Percentiles rank a stretch among this genome's conserved stretches.
Conservation (phyloP, 306 rosid genomes). For the Coriaria nepalensis region DNA sequence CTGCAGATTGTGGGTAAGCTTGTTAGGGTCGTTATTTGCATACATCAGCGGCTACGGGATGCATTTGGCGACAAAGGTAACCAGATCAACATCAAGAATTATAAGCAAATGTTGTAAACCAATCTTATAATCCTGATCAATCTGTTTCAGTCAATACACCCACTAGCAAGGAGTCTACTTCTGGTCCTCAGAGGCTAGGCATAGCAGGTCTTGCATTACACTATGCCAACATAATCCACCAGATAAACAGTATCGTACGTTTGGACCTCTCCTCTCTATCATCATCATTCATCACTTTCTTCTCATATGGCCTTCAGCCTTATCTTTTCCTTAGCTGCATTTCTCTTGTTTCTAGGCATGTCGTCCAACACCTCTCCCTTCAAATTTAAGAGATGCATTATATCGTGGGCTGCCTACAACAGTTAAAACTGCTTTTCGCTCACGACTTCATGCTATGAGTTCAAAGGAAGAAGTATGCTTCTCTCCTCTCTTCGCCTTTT, state of each 20-base stretch:
- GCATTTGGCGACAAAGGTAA: slow-evolving; percentile 57
- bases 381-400: slow-evolving; percentile 66
- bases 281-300: not conserved
- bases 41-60: slow-evolving; percentile 53
- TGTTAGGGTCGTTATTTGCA: slow-evolving; percentile 43
- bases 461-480: slow-evolving; percentile 48
- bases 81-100: slow-evolving; percentile 11
- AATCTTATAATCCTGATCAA: slow-evolving; percentile 8
- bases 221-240: slow-evolving; percentile 76
- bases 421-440: slow-evolving; percentile 63
- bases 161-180: slow-evolving; percentile 15
- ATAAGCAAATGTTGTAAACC: slow-evolving; percentile 3
- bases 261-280: slow-evolving; percentile 6
- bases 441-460: slow-evolving; percentile 38
- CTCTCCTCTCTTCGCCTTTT: not conserved
- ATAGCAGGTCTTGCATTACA: slow-evolving; percentile 86
- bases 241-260: slow-evolving; percentile 71
- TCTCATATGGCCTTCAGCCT: not conserved
- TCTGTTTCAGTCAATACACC: slow-evolving; percentile 27
- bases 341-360: slow-evolving; percentile 41
- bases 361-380: slow-evolving; percentile 65
- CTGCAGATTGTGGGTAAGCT: slow-evolving; percentile 90
- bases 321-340: slow-evolving; percentile 4
- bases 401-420: slow-evolving; percentile 60
- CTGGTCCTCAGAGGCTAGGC: slow-evolving; percentile 54